A percentile compares a stretch with the other conserved stretches of the same genome.
These are phyloP conservation scores for Quercus parvula DNA, from an alignment of 306 rosid species.

Conservation along the genomic window DNA sequence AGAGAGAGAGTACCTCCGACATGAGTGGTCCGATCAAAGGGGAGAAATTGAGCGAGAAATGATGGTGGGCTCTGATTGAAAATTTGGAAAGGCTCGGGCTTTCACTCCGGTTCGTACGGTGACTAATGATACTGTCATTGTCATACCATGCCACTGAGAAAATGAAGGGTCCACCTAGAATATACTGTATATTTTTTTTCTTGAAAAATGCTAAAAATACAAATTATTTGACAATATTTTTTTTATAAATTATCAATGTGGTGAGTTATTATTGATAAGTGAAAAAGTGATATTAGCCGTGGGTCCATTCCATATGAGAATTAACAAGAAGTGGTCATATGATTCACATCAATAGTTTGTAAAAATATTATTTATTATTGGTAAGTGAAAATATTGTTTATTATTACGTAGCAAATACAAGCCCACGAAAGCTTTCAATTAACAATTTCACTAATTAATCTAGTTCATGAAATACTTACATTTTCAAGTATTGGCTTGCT, in stretches of 20 bases:
- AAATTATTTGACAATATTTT: too few species aligned
- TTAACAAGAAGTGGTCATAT: too few species aligned
- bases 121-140: not conserved
- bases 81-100: not conserved
- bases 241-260: too few species aligned
- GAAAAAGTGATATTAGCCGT: too few species aligned
- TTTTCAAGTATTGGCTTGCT: constrained; percentile 63
- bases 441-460: not conserved
- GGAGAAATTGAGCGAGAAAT: not conserved
- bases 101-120: not conserved
- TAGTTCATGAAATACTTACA: constrained; percentile 28
- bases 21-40: constrained; percentile 35
- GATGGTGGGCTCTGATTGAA: not conserved
- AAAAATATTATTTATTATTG: too few species aligned
- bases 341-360: too few species aligned
- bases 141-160: not conserved
- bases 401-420: not conserved
- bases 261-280: too few species aligned
- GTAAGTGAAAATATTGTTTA: not conserved
- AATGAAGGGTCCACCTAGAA: too few species aligned
- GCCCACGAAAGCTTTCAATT: not conserved
- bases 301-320: too few species aligned
- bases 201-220: too few species aligned
- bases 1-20: constrained; percentile 45
- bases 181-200: too few species aligned